Base-by-base conservation (phyloP, 257 asterid genomes). In the Hygrophila difformis region DNA sequence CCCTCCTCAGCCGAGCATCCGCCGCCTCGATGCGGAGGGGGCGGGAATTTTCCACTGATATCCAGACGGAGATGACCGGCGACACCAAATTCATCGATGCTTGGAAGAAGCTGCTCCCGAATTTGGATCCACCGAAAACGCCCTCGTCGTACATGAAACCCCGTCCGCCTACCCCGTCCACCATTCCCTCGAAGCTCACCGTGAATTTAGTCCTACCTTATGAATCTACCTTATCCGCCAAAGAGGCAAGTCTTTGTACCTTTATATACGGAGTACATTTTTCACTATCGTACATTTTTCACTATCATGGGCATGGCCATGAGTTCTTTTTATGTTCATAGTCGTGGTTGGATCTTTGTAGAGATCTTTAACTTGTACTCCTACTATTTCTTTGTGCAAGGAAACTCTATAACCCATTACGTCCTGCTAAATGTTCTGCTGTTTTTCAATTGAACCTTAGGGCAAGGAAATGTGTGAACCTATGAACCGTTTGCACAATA, bases 131-230 rank as follows among this genome's bases (percentile, higher is more conserved):
- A 15, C 95, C 93, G 1, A 71, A 71, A 55, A 81, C 84, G 20
- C 82, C 84, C 3, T 62, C 74, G 28, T 62, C 91, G 0, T 81
- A 60, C 64, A 84, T 81, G 91, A 8, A 43, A 0, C 69, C 87
- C 18, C 88, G 94, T 15, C 92, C 85, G 11, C 79, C 83, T 2
- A 65, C 69, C 8, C 94, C 92, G 1, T 55, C 79, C 35, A 63
- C 85, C 8, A 76, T 85, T 34, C 94, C 94, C 8, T 59, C 94
- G 0, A 85, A 85, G 64, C 94, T 81, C 71, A 85, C 93, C 10
- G 74, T 85, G 73, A 85, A 85, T 63, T 64, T 85, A 45, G 92
- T 81, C 58, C 92, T 85, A 59, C 96, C 93, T 14, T 81, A 85
- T 41, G 67, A 68, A 12, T 70, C 96, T n/a, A 35, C 69, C 19